phyloP scores from a whole-genome alignment of 495 filamentous ascomycete genomes.

The Haplographium delicatum region DNA sequence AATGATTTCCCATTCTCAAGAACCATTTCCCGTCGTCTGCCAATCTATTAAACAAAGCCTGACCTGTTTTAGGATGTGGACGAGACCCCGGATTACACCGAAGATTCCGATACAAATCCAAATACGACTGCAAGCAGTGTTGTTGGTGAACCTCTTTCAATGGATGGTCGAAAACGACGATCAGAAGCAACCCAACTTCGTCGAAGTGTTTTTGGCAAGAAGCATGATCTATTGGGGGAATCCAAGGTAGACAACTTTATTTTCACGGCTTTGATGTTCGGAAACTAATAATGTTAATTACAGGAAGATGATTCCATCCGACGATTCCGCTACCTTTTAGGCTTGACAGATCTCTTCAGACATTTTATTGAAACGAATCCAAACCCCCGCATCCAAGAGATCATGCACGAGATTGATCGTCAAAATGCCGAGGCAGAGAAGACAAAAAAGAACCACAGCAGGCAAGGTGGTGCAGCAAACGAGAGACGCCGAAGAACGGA shows the following conservation, averaged over 20 bases:
- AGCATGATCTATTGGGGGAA: slow-evolving; percentile 83
- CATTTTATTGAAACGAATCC: slow-evolving; percentile 99
- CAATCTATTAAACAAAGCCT: too few species aligned
- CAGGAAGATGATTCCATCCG: slow-evolving; percentile 95
- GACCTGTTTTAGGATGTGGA: slow-evolving; percentile 57
- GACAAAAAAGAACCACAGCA: slow-evolving; percentile 64
- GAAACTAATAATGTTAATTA: too few species aligned
- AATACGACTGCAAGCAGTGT: slow-evolving; percentile 89
- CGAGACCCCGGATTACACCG: slow-evolving; percentile 81
- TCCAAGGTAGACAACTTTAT: slow-evolving; percentile 62
- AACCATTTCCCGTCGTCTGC: too few species aligned
- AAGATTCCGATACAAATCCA: slow-evolving; percentile 90
- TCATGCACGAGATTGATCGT: slow-evolving; percentile 88
- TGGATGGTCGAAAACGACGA: slow-evolving; percentile 78
- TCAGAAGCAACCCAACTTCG: slow-evolving; percentile 82
- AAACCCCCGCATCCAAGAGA: slow-evolving; percentile 82
- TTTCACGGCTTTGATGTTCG: too few species aligned
- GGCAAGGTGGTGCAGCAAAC: slow-evolving; percentile 78
- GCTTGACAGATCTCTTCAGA: slow-evolving; percentile 94
- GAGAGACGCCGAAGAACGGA: slow-evolving; percentile 84
- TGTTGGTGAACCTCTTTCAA: slow-evolving; percentile 56
- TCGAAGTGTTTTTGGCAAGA: slow-evolving; percentile 88
- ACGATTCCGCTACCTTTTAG: slow-evolving; percentile 91
- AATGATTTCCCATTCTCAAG: too few species aligned
- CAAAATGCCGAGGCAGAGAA: slow-evolving; percentile 76